Evolutionary conservation across 1,139 yeast genomes (phyloP), one percentile per base, ranked within the genome.

Genomic region (Sugiyamaella xylanicola): DNA sequence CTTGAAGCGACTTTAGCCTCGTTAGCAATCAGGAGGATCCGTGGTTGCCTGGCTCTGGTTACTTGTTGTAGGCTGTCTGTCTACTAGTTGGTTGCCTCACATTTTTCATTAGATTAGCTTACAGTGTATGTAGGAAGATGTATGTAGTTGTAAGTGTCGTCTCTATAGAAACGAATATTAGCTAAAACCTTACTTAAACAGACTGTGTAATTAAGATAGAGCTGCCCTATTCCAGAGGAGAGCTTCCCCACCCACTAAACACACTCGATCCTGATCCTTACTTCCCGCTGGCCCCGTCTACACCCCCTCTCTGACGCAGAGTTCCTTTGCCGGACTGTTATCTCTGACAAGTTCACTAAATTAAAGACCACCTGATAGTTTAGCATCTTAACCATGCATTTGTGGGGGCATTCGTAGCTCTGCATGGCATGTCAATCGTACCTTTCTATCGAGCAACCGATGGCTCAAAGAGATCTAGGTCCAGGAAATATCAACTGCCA

Each of bases 371-470:
- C 37, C 37, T 32, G 37, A 32, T 32, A 32, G 8, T 32, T 32
- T 32, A 32, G 37, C 37, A 11, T 15, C 37, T n/a, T 32, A n/a
- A 32, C 13, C 15, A 32, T 32, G 37, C 37, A 32, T 32, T 32
- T 32, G 37, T 32, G 37, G 37, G 37, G 37, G 37, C 13, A 32
- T 8, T 4, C 37, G 15, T 8, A 32, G 37, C 15, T n/a, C 37
- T 32, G 37, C 37, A 32, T 32, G 37, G 37, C 37, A 32, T 32
- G 37, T n/a, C 15, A 32, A 32, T 32, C 37, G 37, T 32, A 25
- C 37, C 37, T 32, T 8, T 32, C 37, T 32, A 32, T 32, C 37
- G 15, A 32, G 15, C 15, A n/a, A 8, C 32, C 37, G 29, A 25
- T 32, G 13, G 4, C 37, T 11, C 13, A 32, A 32, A 11, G 13